Conservation (phyloP, 2,329 filamentous ascomycete species). For the Chrysoporthe cubensis region DNA sequence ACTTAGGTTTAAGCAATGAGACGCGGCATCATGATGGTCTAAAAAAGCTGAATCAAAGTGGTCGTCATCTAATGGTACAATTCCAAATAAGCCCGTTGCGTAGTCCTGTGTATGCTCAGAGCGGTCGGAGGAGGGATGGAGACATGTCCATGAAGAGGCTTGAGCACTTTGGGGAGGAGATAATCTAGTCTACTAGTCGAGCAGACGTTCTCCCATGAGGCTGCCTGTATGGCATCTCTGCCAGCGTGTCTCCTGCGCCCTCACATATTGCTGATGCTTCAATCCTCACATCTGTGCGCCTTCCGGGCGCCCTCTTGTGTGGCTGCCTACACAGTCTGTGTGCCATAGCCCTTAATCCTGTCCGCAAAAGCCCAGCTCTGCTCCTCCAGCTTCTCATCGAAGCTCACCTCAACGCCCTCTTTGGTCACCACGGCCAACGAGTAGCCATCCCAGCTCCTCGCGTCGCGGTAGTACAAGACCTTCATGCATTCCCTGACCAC, state of each 20-base stretch:
- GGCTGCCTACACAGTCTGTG: constrained; percentile 65
- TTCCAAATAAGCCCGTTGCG: neutral
- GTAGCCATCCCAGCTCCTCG: constrained; percentile 88
- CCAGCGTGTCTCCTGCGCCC: neutral
- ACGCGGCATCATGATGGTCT: neutral
- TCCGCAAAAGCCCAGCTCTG: constrained; percentile 99
- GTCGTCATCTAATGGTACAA: constrained; percentile 21
- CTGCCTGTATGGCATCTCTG: neutral
- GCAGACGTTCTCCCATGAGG: neutral
- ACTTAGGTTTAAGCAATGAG: neutral
- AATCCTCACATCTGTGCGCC: neutral
- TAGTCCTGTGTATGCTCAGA: neutral
- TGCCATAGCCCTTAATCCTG: constrained; percentile 91
- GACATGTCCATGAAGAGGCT: neutral
- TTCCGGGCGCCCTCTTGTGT: neutral
- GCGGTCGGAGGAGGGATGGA: neutral
- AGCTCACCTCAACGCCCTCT: constrained; percentile 82
- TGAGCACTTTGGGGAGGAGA: neutral
- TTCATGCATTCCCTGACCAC: constrained; percentile 95
- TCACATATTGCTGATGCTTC: neutral
- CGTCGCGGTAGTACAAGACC: constrained; percentile 96
- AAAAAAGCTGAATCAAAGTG: constrained; percentile 14
- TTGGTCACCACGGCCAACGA: constrained; percentile 88
- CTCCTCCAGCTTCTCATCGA: constrained; percentile 85
- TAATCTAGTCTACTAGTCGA: neutral